phyloP scores from a whole-genome alignment of 2,329 filamentous ascomycete genomes.

The Periconia sp. region DNA sequence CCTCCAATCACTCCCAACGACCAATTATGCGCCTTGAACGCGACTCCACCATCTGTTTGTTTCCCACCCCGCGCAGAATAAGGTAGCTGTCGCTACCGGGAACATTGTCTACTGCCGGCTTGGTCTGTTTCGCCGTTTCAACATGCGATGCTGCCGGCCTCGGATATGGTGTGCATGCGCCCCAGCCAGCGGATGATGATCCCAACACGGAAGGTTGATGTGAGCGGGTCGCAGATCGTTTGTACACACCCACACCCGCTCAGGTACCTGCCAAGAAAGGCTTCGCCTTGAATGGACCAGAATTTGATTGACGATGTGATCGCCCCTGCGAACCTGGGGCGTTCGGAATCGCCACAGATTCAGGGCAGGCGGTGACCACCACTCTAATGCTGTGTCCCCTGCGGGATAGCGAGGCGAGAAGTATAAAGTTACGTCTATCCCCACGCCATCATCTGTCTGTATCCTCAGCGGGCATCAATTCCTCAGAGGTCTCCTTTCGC shows the following conservation, averaged over 20 bases:
- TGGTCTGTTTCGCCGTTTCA: slow-evolving; percentile 5
- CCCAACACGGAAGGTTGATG: slow-evolving; percentile 37
- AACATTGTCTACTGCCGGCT: too few relatives aligned
- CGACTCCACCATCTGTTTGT: background rate
- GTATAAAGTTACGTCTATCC: slow-evolving; percentile 35
- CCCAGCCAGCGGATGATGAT: slow-evolving; percentile 24
- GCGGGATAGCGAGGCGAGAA: slow-evolving; percentile 16
- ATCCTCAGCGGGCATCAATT: slow-evolving; percentile 14
- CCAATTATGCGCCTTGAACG: slow-evolving; percentile 13
- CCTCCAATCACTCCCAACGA: slow-evolving; percentile 10
- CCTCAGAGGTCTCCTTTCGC: slow-evolving; percentile 20
- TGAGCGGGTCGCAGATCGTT: slow-evolving; percentile 18
- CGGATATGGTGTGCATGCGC: slow-evolving; percentile 13
- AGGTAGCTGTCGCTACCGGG: slow-evolving; percentile 6
- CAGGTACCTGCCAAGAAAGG: slow-evolving; percentile 40
- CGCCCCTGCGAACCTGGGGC: slow-evolving; percentile 13
- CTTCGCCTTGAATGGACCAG: slow-evolving; percentile 25
- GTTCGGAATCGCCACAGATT: slow-evolving; percentile 10
- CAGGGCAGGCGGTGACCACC: slow-evolving; percentile 10
- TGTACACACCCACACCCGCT: slow-evolving; percentile 15
- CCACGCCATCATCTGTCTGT: slow-evolving; percentile 23
- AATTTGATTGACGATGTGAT: slow-evolving; percentile 34
- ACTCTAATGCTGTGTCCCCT: slow-evolving; percentile 9
- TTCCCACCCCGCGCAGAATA: slow-evolving; percentile 1
- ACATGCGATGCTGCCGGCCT: slow-evolving; percentile 11